Conservation (phyloP, 371 early-diverging fungal species). For the Mucor indicus region DNA sequence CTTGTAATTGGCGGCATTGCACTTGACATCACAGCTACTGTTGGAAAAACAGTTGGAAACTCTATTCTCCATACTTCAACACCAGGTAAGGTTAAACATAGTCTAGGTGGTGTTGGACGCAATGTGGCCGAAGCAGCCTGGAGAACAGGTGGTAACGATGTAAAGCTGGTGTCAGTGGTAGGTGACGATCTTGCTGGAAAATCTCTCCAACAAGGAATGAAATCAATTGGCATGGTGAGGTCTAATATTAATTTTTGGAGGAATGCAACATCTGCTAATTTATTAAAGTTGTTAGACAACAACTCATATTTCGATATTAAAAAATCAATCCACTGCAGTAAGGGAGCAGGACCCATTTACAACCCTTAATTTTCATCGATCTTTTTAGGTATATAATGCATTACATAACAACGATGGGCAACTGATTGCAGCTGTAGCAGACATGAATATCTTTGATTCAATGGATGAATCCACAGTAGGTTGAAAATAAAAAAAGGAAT, state of each 20-base stretch:
- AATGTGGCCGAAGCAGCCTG: constrained; percentile 84
- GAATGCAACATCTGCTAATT: background rate
- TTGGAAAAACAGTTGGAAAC: constrained; percentile 7
- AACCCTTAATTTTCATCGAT: background rate
- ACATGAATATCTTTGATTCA: constrained; percentile 76
- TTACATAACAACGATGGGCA: constrained; percentile 71
- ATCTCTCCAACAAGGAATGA: constrained; percentile 51
- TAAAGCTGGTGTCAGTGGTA: constrained; percentile 61
- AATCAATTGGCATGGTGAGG: constrained; percentile 55
- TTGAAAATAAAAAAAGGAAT: background rate
- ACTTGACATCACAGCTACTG: constrained; percentile 70
- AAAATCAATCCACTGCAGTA: constrained; percentile 35
- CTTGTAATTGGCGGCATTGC: constrained; percentile 84
- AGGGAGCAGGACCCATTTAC: background rate
- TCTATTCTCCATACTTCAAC: constrained; percentile 62
- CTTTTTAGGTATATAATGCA: constrained; percentile 68
- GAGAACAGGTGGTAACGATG: constrained; percentile 57
- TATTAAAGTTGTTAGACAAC: constrained; percentile 19
- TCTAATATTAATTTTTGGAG: background rate
- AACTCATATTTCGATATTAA: constrained; percentile 23
- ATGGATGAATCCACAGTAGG: constrained; percentile 36
- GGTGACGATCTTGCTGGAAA: constrained; percentile 72
- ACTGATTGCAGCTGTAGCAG: constrained; percentile 80
- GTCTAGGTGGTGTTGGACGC: constrained; percentile 87
- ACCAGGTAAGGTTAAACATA: constrained; percentile 65